Base-by-base conservation (phyloP, 1,139 yeast species). In the Lodderomyces orthopsilosis region DNA sequence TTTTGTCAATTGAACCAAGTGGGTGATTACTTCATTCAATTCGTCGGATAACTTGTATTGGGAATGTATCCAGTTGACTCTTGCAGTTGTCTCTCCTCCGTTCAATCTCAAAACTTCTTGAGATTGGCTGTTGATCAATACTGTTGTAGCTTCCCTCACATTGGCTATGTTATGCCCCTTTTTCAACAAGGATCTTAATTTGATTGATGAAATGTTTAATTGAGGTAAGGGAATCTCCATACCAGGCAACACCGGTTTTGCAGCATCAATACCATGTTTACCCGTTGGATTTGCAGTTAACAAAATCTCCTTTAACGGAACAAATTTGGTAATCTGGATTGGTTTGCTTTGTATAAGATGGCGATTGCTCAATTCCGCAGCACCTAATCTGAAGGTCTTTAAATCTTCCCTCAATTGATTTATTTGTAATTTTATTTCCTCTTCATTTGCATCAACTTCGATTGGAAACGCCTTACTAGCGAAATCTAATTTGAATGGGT, bases 1-100 rank as follows among this genome's bases (percentile, higher is more conserved):
- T 62, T 81, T 79, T 33, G 79, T 66, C 55, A 84, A 66, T 49
- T 77, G 74, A 43, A 77, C 74, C 57, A 85, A 70, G 48, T 79
- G 77, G 49, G 71, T 63, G 38, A 82, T 73, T 43, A 78, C 75
- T 45, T 72, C 77, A 23, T 72, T 67, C 44, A 72, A 65, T 9
- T 65, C 62, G 40, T 75, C 76, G 40, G 70, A 60, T 46, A 85
- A 63, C 59, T 79, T 78, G 64, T 67, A 80, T 41, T 77, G 70
- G 24, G 96, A 88, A 60, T 90, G 96, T 41, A 87, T 85, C 90
- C 94, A 91, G 52, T 90, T 81, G 51, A 96, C 90, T 44, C 79
- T 75, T 46, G 80, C 70, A 17, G 83, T 74, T 54, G 77, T 74
- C 37, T 70, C 62, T 40, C 95, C 95, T 38, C 96, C 97, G 33